Percentiles rank a stretch among this genome's conserved stretches.
Evolutionary conservation across 306 rosid genomes (phyloP).

Genomic region (Myrica gale): DNA sequence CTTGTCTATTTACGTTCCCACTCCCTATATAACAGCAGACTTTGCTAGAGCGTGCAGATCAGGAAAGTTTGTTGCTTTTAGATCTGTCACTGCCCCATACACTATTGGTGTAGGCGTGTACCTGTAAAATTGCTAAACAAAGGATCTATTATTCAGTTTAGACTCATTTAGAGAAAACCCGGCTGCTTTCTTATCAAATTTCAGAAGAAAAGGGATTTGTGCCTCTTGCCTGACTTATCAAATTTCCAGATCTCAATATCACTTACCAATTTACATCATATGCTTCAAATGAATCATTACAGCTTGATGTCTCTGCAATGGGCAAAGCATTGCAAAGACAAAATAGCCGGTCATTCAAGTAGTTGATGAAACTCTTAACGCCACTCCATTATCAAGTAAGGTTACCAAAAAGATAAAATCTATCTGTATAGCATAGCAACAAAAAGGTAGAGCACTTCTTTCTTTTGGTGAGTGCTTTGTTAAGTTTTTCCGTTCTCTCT

Average conservation of each 20-base stretch:
- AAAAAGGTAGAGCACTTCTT: background rate
- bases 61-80: background rate
- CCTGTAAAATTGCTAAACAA: background rate
- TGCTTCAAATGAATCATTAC: slow-evolving; percentile 5
- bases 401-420: background rate
- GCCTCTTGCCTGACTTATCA: background rate
- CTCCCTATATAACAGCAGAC: background rate
- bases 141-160: background rate
- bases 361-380: slow-evolving; percentile 12
- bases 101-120: background rate
- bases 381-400: slow-evolving; percentile 7
- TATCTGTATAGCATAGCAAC: background rate
- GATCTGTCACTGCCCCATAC: background rate
- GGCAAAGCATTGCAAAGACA: background rate
- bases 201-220: background rate
- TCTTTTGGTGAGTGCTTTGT: background rate
- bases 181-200: background rate
- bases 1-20: background rate
- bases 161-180: background rate
- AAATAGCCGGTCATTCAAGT: slow-evolving; percentile 7
- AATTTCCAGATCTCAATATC: background rate
- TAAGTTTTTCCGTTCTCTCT: slow-evolving; percentile 13
- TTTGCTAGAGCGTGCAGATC: background rate
- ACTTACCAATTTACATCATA: background rate
- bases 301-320: slow-evolving; percentile 4